Conservation (phyloP, 1,284 basidiomycete genomes). For the Cutaneotrichosporon sp. region DNA sequence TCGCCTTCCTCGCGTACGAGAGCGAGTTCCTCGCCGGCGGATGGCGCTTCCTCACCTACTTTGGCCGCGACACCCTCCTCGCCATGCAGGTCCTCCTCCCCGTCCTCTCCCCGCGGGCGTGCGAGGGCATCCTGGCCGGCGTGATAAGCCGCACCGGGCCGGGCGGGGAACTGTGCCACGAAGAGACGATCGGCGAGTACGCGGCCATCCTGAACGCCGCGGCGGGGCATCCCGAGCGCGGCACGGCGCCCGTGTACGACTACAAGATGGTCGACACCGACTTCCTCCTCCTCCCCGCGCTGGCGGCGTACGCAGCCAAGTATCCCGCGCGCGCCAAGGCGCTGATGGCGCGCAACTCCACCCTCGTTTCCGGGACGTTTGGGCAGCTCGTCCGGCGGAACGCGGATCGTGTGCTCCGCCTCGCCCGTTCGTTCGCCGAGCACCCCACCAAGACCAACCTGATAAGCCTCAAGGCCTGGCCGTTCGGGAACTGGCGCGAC, state of each 20-base stretch:
- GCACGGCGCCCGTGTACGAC: slow-evolving; percentile 54
- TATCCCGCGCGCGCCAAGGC: slow-evolving; percentile 32
- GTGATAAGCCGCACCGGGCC: slow-evolving; percentile 54
- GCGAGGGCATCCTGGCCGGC: slow-evolving; percentile 56
- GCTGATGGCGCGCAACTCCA: slow-evolving; percentile 46
- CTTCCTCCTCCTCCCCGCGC: slow-evolving; percentile 55
- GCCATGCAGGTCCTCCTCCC: slow-evolving; percentile 55
- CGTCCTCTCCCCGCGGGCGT: slow-evolving; percentile 52
- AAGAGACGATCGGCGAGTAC: slow-evolving; percentile 54
- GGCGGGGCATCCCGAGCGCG: slow-evolving; percentile 52
- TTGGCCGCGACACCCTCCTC: slow-evolving; percentile 57
- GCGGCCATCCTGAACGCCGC: slow-evolving; percentile 45
- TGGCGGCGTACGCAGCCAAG: slow-evolving; percentile 53
- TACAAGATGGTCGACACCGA: slow-evolving; percentile 57
- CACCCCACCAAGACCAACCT: slow-evolving; percentile 48
- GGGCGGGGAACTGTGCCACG: slow-evolving; percentile 56
- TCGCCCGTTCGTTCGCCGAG: slow-evolving; percentile 50
- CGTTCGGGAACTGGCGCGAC: slow-evolving; percentile 60
- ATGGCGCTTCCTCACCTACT: slow-evolving; percentile 57
- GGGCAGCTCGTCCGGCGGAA: slow-evolving; percentile 42
- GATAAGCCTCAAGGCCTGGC: slow-evolving; percentile 47
- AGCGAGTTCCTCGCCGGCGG: slow-evolving; percentile 57
- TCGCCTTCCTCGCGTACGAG: slow-evolving; percentile 49
- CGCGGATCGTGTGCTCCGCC: slow-evolving; percentile 36
- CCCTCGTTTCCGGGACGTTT: slow-evolving; percentile 55